phyloP scores from a whole-genome alignment of 139 green algal genomes.

The Chlamydomonas incerta region DNA sequence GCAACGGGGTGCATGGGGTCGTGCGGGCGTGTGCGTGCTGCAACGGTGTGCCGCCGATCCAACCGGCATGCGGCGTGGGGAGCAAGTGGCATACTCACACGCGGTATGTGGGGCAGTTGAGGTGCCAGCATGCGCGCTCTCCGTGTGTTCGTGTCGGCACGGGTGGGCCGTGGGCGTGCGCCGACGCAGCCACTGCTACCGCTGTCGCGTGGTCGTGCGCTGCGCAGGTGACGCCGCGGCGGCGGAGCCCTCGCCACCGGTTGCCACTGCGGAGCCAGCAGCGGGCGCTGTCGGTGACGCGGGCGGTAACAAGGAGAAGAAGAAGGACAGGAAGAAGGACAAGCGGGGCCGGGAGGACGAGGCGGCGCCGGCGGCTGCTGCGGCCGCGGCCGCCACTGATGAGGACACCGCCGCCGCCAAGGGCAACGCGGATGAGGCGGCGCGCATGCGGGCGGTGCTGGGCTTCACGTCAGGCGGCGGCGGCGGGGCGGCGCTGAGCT shows the following conservation, averaged over 20 bases:
- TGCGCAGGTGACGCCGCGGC: background rate
- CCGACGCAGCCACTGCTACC: too few species aligned
- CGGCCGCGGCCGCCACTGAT: background rate
- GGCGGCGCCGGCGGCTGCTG: background rate
- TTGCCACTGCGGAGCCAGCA: background rate
- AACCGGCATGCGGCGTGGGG: too few species aligned
- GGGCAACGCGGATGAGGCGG: conserved; percentile 80
- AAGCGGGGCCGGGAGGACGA: background rate
- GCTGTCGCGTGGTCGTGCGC: too few species aligned
- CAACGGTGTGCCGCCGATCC: too few species aligned
- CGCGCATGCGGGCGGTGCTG: conserved; percentile 64
- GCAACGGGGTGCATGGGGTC: too few species aligned
- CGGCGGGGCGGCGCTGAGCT: background rate
- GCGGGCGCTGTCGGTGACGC: background rate
- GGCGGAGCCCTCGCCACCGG: background rate
- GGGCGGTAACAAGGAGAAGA: conserved; percentile 4
- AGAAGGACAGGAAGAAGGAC: background rate
- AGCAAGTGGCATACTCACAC: too few species aligned
- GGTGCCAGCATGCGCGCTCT: too few species aligned
- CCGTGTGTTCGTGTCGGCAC: too few species aligned
- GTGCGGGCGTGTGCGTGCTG: too few species aligned
- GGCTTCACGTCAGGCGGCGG: conserved; percentile 41
- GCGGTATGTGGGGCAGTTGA: too few species aligned
- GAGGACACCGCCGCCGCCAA: background rate
- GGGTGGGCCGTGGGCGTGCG: too few species aligned